A percentile compares a stretch with the other conserved stretches of the same genome.
phyloP scores from a whole-genome alignment of 768 basidiomycete species.

The Auriculariales sp. region DNA sequence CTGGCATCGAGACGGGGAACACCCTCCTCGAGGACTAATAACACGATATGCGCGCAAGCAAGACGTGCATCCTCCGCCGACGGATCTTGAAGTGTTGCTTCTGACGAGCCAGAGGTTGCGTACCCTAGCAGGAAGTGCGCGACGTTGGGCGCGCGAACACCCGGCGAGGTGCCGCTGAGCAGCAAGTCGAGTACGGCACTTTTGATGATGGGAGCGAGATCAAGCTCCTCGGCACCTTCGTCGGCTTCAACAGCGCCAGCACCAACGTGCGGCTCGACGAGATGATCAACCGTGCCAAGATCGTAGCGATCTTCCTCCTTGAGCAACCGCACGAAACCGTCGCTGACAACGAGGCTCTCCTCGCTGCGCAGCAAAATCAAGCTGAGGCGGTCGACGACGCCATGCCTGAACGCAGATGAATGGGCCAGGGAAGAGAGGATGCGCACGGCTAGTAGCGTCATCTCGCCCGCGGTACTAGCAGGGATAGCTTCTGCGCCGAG shows the following conservation, averaged over 20 bases:
- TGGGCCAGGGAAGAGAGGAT: constrained; percentile 54
- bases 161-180: constrained; percentile 54
- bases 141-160: constrained; percentile 59
- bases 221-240: constrained; percentile 26
- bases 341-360: constrained; percentile 75
- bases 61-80: constrained; percentile 53
- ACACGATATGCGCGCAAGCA: constrained; percentile 67
- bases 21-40: constrained; percentile 62
- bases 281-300: constrained; percentile 38
- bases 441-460: constrained; percentile 62
- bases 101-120: constrained; percentile 36
- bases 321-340: constrained; percentile 59
- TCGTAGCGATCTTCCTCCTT: constrained; percentile 52
- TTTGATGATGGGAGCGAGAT: constrained; percentile 48
- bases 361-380: constrained; percentile 65
- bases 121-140: constrained; percentile 77
- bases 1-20: constrained; percentile 49
- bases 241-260: constrained; percentile 50
- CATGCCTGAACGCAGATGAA: constrained; percentile 33
- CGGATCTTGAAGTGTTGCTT: constrained; percentile 63
- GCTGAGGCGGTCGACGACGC: constrained; percentile 40
- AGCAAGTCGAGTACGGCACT: constrained; percentile 71
- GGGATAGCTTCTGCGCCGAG: no score
- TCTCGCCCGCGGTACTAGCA: constrained; percentile 57
- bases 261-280: constrained; percentile 54